Conservation (phyloP, 2,329 filamentous ascomycete species). For the Magnaporthales sp. region DNA sequence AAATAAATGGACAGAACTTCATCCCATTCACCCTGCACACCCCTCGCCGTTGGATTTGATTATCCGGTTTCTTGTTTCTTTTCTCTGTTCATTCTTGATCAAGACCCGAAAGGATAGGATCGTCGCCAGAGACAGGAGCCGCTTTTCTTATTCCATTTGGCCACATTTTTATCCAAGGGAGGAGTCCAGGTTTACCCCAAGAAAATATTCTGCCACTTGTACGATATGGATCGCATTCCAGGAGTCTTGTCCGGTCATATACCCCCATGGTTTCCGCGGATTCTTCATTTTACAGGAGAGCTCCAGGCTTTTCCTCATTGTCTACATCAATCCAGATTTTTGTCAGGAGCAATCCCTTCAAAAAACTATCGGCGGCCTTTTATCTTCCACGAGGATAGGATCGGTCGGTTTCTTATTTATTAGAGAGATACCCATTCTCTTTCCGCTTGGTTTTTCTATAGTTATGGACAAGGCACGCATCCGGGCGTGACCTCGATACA, state of each 20-base stretch:
- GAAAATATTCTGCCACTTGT: not conserved
- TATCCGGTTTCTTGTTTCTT: not conserved
- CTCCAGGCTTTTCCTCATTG: not conserved
- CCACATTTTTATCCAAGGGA: not conserved
- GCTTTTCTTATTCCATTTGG: not conserved
- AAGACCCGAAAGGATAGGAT: conserved; percentile 1
- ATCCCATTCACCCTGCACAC: not conserved
- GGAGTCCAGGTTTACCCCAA: not conserved
- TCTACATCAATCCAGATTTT: not conserved
- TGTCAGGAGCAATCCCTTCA: not conserved
- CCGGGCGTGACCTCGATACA: not conserved
- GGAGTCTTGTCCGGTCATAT: not conserved
- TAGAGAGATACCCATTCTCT: not conserved
- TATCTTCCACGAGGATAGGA: not conserved
- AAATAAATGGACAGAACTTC: conserved; percentile 27
- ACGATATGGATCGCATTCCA: not conserved
- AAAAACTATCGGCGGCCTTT: not conserved
- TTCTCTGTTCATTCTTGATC: not conserved
- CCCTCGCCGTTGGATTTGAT: not conserved
- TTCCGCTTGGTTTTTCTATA: not conserved
- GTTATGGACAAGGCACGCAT: not conserved
- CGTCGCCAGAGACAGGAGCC: not conserved
- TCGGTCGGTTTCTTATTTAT: not conserved
- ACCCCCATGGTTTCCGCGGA: conserved; percentile 2
- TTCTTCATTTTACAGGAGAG: conserved; percentile 4